Base-by-base conservation (phyloP, 139 green algal genomes). In the Ettlia oleoabundans region DNA sequence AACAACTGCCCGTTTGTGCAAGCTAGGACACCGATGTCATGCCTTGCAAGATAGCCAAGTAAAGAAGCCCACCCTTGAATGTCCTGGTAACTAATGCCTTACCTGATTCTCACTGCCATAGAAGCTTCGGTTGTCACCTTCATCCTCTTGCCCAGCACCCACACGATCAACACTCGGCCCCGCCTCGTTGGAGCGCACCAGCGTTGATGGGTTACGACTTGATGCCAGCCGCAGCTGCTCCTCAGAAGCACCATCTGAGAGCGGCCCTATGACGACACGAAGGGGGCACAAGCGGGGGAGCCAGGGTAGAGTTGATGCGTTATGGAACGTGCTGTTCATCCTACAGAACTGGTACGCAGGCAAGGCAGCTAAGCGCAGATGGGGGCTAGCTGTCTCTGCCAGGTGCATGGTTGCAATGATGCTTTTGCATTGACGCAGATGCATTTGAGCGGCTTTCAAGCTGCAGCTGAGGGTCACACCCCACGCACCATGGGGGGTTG, bases 61-160 rank as follows among this genome's bases (percentile, higher is more conserved):
- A 65, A 9, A 15, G 55, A 15, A 65, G 21, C 21, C 5, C 55
- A 65, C 18, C 18, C 15, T n/a, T 65, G 55, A 15, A 58, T 24
- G 47, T 15, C 15, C 13, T 58, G 10, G 47, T 10, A 15, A 10
- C 47, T 58, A 24, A 15, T 15, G 47, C 47, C 47, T n/a, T 15
- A 58, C 55, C 55, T 65, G 55, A 51, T 32, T 67, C 32, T 80
- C 73, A 22, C 37, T 64, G 73, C 73, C 73, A 53, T 70, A 80
- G 37, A 80, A 80, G 73, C 73, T 80, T 3, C 33, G 58, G 24
- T 69, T 38, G 53, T 80, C 73, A 24, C 53, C 53, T 22, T 52
- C 53, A 8, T 9, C 30, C 19, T 68, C 28, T 1, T 24, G 7
- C 4, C 3, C n/a, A 63, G 35, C 38, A n/a, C 69, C 24, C 4